Base-by-base conservation (phyloP, 176 grass and related monocot species). In the Ampelocalamus luodianensis region DNA sequence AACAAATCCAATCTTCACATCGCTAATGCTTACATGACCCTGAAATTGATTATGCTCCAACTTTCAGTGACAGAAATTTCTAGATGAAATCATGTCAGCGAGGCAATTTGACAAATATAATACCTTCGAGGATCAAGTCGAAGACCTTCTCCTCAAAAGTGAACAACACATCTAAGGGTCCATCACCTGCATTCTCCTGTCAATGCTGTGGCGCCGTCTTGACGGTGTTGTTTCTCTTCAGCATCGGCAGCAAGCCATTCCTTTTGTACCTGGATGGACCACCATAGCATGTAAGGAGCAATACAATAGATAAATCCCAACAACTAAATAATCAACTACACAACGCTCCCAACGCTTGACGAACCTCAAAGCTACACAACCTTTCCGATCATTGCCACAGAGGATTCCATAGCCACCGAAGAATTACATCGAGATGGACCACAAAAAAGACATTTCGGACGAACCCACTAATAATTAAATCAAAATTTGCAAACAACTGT, bases 81-180 rank as follows among this genome's bases (percentile, higher is more conserved):
- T 9, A 10, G 10, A 43, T 9, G 8, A 43, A 43, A 43, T 49
- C 12, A 49, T 60, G 56, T 9, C 22, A 24, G 24, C 11, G 10
- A 63, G 24, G 10, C 26, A 64, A 6, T 34, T 64, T 0, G 29
- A 29, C 2, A 24, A 65, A 65, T 29, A 65, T 16, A 2, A 16
- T 90, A 98, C 95, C 95, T 93, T 98, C 91, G 36, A 92, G 42
- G 10, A 95, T 76, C 69, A 93, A 71, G 90, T 95, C 91, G 5
- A 98, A 98, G 16, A 98, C 91, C 87, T 90, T 90, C 85, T 98
- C 95, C 79, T 98, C 95, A 68, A 98, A 98, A 68, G 89, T 83
- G 53, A 98, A 68, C 71, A 98, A 74, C 82, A 98, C 84, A 71
- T 98, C 95, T 72, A 95, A 95, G 74, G 78, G 69, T 1, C 92